phyloP scores from a whole-genome alignment of 495 filamentous ascomycete species.

The Hyaloscypha hepaticicola region DNA sequence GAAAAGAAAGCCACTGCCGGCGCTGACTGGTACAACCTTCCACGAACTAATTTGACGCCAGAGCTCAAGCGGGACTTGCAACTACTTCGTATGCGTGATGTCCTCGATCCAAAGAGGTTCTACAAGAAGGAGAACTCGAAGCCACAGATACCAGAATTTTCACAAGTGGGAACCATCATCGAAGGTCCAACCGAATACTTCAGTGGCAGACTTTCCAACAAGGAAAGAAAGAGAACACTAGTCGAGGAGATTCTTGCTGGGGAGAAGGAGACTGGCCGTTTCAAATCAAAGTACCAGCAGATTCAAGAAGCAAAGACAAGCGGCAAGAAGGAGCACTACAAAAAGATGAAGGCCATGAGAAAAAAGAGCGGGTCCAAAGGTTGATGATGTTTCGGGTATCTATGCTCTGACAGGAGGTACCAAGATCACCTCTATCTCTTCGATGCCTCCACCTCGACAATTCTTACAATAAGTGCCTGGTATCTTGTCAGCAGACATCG shows the following conservation, averaged over 20 bases:
- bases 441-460: constrained; percentile 20
- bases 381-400: background rate
- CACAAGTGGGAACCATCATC: constrained; percentile 84
- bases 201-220: constrained; percentile 74
- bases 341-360: constrained; percentile 51
- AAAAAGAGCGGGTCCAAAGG: constrained; percentile 12
- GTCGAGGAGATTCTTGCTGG: constrained; percentile 80
- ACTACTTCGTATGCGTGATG: constrained; percentile 80
- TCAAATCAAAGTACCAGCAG: constrained; percentile 69
- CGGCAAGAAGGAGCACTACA: constrained; percentile 73
- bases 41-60: constrained; percentile 76
- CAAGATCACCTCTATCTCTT: background rate
- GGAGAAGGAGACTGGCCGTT: constrained; percentile 57
- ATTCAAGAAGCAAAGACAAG: constrained; percentile 66
- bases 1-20: constrained; percentile 47
- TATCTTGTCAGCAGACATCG: background rate
- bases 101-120: constrained; percentile 81
- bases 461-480: constrained; percentile 23
- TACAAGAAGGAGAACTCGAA: constrained; percentile 79
- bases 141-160: constrained; percentile 73
- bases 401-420: background rate
- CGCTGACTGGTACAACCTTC: constrained; percentile 81
- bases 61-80: constrained; percentile 86
- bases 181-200: constrained; percentile 88
- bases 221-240: constrained; percentile 84